Evolutionary conservation across 371 early-diverging fungal species (phyloP).

Genomic region (Rhizopus delemar): DNA sequence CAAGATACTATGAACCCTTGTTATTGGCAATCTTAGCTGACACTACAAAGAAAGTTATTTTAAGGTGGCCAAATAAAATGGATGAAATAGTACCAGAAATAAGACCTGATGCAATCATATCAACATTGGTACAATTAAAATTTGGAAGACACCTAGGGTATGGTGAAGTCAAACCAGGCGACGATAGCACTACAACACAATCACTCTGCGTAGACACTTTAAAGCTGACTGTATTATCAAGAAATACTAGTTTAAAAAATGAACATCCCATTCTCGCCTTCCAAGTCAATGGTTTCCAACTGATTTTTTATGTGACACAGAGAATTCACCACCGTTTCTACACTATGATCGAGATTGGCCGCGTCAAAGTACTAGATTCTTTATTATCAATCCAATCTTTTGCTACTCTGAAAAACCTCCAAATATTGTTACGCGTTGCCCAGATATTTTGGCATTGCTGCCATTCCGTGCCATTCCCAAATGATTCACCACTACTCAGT

Average conservation of each 20-base stretch:
- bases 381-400: conserved; percentile 18
- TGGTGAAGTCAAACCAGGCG: conserved; percentile 23
- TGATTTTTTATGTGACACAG: conserved; percentile 21
- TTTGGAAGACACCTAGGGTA: conserved; percentile 17
- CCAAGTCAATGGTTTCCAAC: conserved; percentile 20
- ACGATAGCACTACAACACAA: conserved; percentile 13
- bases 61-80: conserved; percentile 21
- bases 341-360: conserved; percentile 20
- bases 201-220: conserved; percentile 19
- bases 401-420: conserved; percentile 17
- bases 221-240: conserved; percentile 21
- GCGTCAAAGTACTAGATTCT: conserved; percentile 18
- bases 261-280: conserved; percentile 14
- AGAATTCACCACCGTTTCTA: conserved; percentile 18
- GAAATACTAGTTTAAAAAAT: conserved; percentile 22
- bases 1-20: conserved; percentile 29
- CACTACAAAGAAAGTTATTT: conserved; percentile 21
- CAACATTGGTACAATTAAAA: conserved; percentile 16
- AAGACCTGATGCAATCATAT: conserved; percentile 20
- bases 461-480: conserved; percentile 15
- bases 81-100: conserved; percentile 18
- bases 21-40: conserved; percentile 19
- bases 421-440: conserved; percentile 17
- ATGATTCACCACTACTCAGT: conserved; percentile 11
- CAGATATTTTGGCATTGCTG: conserved; percentile 17